Conservation (phyloP, 2,329 filamentous ascomycete species). For the Diatrype stigma region DNA sequence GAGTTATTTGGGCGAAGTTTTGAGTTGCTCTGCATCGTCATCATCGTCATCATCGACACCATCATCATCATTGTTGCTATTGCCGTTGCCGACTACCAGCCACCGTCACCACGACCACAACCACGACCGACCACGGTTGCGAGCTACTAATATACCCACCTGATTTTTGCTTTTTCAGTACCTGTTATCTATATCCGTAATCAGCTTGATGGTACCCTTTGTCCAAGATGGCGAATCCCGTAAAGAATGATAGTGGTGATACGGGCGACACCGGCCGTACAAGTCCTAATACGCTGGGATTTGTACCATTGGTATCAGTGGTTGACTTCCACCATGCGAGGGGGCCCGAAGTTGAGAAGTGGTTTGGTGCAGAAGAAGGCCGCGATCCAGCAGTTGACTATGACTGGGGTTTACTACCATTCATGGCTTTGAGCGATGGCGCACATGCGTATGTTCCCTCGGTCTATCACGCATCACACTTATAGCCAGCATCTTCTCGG, state of each 20-base stretch:
- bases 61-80: no score
- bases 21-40: no score
- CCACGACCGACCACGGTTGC: background rate
- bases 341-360: slow-evolving; percentile 89
- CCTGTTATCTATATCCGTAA: background rate
- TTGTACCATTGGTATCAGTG: slow-evolving; percentile 69
- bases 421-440: slow-evolving; percentile 95
- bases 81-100: background rate
- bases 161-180: background rate
- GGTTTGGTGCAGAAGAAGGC: slow-evolving; percentile 74
- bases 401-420: slow-evolving; percentile 87
- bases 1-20: no score
- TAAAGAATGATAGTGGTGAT: background rate
- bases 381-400: slow-evolving; percentile 76
- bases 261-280: background rate
- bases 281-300: slow-evolving; percentile 30
- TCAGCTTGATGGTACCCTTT: background rate
- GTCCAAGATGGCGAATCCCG: background rate
- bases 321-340: slow-evolving; percentile 81
- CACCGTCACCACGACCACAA: no score
- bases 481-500: background rate
- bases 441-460: slow-evolving; percentile 74
- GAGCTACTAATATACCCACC: background rate
- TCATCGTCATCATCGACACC: no score
- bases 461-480: background rate